Evolutionary conservation across 192 early-diverging fungal genomes (phyloP), one percentile per base, ranked within the genome.

Genomic region (Coemansia reversa): DNA sequence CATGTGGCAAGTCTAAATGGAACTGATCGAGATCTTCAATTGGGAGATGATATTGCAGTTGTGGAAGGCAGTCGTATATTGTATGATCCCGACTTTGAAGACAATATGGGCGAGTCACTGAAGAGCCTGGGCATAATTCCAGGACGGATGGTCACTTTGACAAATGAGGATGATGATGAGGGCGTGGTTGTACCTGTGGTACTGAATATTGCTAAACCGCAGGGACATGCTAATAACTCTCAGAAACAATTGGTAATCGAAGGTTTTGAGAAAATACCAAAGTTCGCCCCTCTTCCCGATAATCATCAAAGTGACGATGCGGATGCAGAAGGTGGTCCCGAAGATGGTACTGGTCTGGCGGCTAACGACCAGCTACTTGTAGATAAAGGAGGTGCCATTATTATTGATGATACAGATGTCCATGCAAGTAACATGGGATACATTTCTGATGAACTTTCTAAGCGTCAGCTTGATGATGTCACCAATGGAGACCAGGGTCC

Each of bases 41-140:
- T 95, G 30, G 70, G 83, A 14, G 94, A 94, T 1, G 90, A 96
- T 18, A 64, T 94, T 2, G 72, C 87, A 14, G 74, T 93, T 16
- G 82, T 86, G 52, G 86, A 92, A 60, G 86, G 87, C 51, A 81
- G 85, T 60, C 87, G 88, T 79, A 81, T 95, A 19, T 66, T 97
- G 51, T 94, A 94, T 62, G 94, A 98, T 69, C 76, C 87, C 9
- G 96, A 98, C 28, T 93, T 90, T 63, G 91, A 94, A 27, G 94
- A 97, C 54, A 94, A 94, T 62, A 61, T 83, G 11, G 71, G 66
- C 5, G 71, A 69, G 49, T 66, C 87, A 0, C 74, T 96, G 51
- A 72, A 81, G 19, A 80, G 82, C 2, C 69, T 97, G 22, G 79
- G 81, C 2, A 54, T 97, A 7, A 69, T 47, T n/a, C 55, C 65